Conservation (phyloP, 257 asterid genomes). For the Solanum medicagineum region DNA sequence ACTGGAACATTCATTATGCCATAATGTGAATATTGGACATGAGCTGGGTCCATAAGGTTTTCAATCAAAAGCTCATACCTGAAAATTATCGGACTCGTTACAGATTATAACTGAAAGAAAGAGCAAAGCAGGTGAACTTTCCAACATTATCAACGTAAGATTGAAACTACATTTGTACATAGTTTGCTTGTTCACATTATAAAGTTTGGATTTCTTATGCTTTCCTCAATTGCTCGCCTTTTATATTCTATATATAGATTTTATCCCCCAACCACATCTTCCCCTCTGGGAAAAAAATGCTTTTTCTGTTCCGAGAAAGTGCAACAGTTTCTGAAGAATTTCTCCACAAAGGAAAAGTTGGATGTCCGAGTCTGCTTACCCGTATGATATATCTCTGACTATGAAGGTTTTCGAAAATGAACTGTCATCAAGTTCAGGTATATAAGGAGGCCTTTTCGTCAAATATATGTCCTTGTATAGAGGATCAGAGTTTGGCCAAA, state of each 20-base stretch:
- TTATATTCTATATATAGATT: not conserved
- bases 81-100: constrained; percentile 2
- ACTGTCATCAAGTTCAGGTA: constrained; percentile 88
- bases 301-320: not conserved
- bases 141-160: not conserved
- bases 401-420: constrained; percentile 40
- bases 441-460: constrained; percentile 59
- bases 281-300: not conserved
- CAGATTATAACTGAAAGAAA: not conserved
- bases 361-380: constrained; percentile 30
- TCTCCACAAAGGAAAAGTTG: not conserved
- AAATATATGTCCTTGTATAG: constrained; percentile 37
- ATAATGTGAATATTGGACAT: constrained; percentile 85
- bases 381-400: constrained; percentile 66
- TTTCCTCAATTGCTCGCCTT: not conserved
- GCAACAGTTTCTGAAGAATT: not conserved
- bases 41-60: constrained; percentile 98
- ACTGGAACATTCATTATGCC: constrained; percentile 50
- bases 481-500: constrained; percentile 84
- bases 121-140: not conserved
- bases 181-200: not conserved
- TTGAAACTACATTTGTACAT: not conserved
- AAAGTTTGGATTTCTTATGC: not conserved
- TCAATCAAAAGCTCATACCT: constrained; percentile 82
- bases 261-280: not conserved